Evolutionary conservation across 345 rosid species (phyloP), one percentile per base, ranked within the genome.

Genomic region (Reutealis trisperma): DNA sequence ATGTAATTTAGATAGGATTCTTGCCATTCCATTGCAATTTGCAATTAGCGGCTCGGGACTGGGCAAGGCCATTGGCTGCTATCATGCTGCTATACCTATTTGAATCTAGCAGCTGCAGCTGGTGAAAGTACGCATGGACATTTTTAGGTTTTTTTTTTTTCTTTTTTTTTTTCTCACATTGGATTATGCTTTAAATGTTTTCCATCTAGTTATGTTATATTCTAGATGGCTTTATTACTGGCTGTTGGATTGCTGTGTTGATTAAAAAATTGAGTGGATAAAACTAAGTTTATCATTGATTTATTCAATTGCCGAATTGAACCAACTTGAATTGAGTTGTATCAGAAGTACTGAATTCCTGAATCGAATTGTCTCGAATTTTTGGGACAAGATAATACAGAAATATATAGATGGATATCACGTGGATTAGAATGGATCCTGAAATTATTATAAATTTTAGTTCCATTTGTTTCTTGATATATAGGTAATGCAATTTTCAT

Each of bases 31-130:
- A 27, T 27, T 27, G 30, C 30, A 27, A 27, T 27, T 27, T 27
- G 30, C 30, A 27, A 27, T 74, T 68, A 89, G 80, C 85, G 90
- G 83, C 83, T 75, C 75, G 63, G 87, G 89, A 78, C 81, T 77
- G 45, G 94, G 89, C 34, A 88, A 78, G 70, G 89, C 94, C 25
- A 90, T 95, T 75, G 97, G 93, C 75, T 95, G 91, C 77, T 91
- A 90, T 51, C 89, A 88, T 70, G 85, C 89, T 16, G 88, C 63
- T 34, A 45, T 52, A 62, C 72, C 30, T 55, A 12, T 71, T 74
- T 67, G 55, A 60, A n/a, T 73, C 44, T 27, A 67, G 27, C 62
- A 63, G 25, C 51, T 59, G 27, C 62, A 63, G 25, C 51, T 59
- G 22, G 34, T 16, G 0, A 30, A 30, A 37, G 32, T 49, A 12